Evolutionary conservation across 345 rosid genomes (phyloP), one percentile per base, ranked within the genome.

Genomic region (Lagerstroemia speciosa): DNA sequence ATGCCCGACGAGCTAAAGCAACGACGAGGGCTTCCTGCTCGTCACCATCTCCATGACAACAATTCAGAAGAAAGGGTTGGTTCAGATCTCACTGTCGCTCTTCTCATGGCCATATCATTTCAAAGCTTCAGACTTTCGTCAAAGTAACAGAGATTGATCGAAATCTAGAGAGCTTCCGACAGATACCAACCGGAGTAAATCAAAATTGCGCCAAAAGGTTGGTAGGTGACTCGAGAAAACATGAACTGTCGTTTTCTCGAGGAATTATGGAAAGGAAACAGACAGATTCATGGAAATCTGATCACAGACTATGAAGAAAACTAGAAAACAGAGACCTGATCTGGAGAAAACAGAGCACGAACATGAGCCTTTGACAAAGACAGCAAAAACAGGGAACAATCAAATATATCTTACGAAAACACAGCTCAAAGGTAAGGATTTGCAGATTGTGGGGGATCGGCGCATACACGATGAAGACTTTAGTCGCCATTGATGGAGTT

Each of bases 391-490:
- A 66, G 9, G 31, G 6, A 3, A 17, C 14, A 48, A 48, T 14
- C 17, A 36, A 8, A 8, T 36, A 36, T 36, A 36, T 8, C 38
- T 3, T 36, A 36, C 3, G 8, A 36, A 8, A 8, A 8, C 3
- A 36, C 3, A n/a, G 38, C 5, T 36, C 38, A 8, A 36, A 36
- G 52, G 3, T 22, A 60, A 9, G 9, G 22, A 30, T 22, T 19
- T 20, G 65, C 27, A 16, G 36, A 37, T 8, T 69, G 3, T 22
- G 26, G 29, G 41, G 65, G 32, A 22, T 67, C 26, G 30, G 60
- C 36, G 62, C 89, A 78, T 77, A 87, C 93, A 88, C 80, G 65
- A 88, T 72, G 69, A 82, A 85, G 69, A 88, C 71, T 78, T 84
- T 84, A 45, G 83, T 36, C 37, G 87, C 93, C 90, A 85, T 87